A percentile compares a stretch with the other conserved stretches of the same genome.
These are phyloP conservation scores for Claviceps sp. DNA, from an alignment of 2,329 filamentous ascomycete genomes.

Conservation along the genomic window DNA sequence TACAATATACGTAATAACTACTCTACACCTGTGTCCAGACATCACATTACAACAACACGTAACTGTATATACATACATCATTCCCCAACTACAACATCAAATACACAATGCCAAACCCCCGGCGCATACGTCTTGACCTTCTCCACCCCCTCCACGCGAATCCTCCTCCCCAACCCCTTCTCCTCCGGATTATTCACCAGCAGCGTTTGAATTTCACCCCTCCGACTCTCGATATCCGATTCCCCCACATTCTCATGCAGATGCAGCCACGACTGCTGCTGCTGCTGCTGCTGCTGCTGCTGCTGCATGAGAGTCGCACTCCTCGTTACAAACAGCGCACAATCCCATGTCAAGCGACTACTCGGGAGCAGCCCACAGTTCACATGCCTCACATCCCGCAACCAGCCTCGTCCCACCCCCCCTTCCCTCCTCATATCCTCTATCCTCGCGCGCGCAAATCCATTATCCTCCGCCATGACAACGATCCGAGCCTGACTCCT, in stretches of 20 bases:
- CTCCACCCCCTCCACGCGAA: constrained; percentile 43
- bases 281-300: constrained; percentile 11
- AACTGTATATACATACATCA: background rate
- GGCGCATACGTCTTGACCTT: constrained; percentile 58
- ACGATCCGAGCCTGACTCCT: constrained; percentile 41
- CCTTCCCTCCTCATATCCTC: constrained; percentile 17
- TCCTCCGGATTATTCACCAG: constrained; percentile 25
- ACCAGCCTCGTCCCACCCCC: constrained; percentile 2
- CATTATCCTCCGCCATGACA: constrained; percentile 58
- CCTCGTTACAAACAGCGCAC: constrained; percentile 25
- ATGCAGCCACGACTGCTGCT: constrained; percentile 41
- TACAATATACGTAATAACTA: background rate
- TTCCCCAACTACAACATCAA: constrained; percentile 43
- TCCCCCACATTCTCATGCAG: constrained; percentile 53
- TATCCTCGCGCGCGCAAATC: constrained; percentile 32
- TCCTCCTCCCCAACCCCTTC: constrained; percentile 10
- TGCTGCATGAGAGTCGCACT: constrained; percentile 21
- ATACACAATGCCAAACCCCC: constrained; percentile 57
- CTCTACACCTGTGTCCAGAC: background rate
- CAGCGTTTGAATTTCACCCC: constrained; percentile 32
- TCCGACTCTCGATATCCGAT: constrained; percentile 34
- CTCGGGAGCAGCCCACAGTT: constrained; percentile 51
- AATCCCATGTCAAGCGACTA: constrained; percentile 39
- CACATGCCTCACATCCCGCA: constrained; percentile 37
- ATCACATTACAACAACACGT: background rate